Evolutionary conservation across 2,329 filamentous ascomycete species (phyloP).

Genomic region (Fusarium pseudoanthophilum): DNA sequence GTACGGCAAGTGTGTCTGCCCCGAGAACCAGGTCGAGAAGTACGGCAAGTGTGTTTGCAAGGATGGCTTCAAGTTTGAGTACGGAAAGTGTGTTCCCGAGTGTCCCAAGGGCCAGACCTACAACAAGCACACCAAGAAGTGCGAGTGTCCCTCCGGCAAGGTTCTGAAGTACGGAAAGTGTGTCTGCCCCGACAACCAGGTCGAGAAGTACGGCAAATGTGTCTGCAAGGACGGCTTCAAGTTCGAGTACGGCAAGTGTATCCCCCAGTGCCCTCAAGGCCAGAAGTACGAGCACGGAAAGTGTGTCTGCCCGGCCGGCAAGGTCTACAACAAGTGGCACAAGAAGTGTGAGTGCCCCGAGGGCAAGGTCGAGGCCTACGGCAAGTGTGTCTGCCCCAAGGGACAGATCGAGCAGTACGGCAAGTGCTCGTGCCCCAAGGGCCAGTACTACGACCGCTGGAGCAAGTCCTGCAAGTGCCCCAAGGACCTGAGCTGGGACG

Average conservation of each 20-base stretch:
- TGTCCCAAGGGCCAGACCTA: slow-evolving; percentile 7
- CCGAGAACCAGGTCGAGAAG: background rate
- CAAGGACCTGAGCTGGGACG: slow-evolving; percentile 33
- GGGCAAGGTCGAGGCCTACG: slow-evolving; percentile 14
- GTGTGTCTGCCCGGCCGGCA: slow-evolving; percentile 26
- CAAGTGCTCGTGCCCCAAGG: slow-evolving; percentile 30
- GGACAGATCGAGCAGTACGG: slow-evolving; percentile 17
- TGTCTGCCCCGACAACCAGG: slow-evolving; percentile 2
- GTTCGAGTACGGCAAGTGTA: slow-evolving; percentile 18
- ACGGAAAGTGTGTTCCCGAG: slow-evolving; percentile 17
- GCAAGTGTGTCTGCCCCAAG: slow-evolving; percentile 30
- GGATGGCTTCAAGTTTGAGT: slow-evolving; percentile 9
- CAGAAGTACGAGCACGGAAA: slow-evolving; percentile 4
- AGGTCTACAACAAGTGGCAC: slow-evolving; percentile 12
- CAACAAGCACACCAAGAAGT: slow-evolving; percentile 3
- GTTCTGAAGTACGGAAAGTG: slow-evolving; percentile 8
- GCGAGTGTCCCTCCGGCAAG: slow-evolving; percentile 21
- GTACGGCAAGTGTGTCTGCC: slow-evolving; percentile 24
- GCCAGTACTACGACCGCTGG: slow-evolving; percentile 35
- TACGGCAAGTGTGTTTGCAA: slow-evolving; percentile 12
- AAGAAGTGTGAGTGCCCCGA: slow-evolving; percentile 15
- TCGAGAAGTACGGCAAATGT: background rate
- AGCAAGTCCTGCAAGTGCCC: slow-evolving; percentile 33
- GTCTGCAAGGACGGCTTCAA: slow-evolving; percentile 14
- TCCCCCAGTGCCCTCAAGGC: slow-evolving; percentile 9